Percentiles rank a stretch among this genome's conserved stretches.
These are phyloP conservation scores for Wickerhamiella vanderwaltii DNA, from an alignment of 805 yeast genomes.

Conservation along the genomic window DNA sequence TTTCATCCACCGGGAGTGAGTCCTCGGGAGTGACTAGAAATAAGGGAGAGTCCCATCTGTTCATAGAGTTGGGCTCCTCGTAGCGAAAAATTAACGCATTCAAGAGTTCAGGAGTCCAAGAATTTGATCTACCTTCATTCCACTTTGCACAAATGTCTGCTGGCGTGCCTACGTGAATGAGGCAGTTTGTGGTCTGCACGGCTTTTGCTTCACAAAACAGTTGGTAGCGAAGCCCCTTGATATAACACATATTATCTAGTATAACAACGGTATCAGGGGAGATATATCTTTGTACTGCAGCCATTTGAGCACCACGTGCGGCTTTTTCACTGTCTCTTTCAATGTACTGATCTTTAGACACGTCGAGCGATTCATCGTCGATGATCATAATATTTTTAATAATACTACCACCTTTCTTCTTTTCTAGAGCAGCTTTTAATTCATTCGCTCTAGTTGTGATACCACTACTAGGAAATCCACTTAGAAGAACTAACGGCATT, in stretches of 20 bases:
- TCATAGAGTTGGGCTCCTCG: constrained; percentile 81
- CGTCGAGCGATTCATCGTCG: constrained; percentile 67
- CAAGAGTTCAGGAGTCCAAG: constrained; percentile 56
- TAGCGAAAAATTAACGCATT: constrained; percentile 67
- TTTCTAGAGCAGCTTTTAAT: constrained; percentile 38
- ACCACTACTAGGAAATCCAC: constrained; percentile 82
- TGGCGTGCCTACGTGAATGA: constrained; percentile 67
- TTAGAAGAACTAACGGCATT: constrained; percentile 80
- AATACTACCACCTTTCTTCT: constrained; percentile 30
- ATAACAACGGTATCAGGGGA: constrained; percentile 61
- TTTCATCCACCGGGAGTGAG: constrained; percentile 46
- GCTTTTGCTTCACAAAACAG: constrained; percentile 88
- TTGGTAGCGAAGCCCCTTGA: constrained; percentile 92
- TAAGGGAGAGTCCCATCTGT: constrained; percentile 91
- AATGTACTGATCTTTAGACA: constrained; percentile 51
- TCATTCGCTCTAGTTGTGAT: constrained; percentile 62
- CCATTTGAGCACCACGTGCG: constrained; percentile 70
- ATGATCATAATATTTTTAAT: constrained; percentile 56
- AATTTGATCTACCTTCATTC: constrained; percentile 34
- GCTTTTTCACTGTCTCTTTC: constrained; percentile 70
- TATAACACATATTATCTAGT: constrained; percentile 75
- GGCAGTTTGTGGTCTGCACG: constrained; percentile 66
- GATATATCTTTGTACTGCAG: constrained; percentile 77
- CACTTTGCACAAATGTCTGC: constrained; percentile 47
- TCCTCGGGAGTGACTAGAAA: constrained; percentile 50